Evolutionary conservation across 1,284 basidiomycete genomes (phyloP), one percentile per base, ranked within the genome.

Genomic region (Ustanciosporium gigantosporum): DNA sequence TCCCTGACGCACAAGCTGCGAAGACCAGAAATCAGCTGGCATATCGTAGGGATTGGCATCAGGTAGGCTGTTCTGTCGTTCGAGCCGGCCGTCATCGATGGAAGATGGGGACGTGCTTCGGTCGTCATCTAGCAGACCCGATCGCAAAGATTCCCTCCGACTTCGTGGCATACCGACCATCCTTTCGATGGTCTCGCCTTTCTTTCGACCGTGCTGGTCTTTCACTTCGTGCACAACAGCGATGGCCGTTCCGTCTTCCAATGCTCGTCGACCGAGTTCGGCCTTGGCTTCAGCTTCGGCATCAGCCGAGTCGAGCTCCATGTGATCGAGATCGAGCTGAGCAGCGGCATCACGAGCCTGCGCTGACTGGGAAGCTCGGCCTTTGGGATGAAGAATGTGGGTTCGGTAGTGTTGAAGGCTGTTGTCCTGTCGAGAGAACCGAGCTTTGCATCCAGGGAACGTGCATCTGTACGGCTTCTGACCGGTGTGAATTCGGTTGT

Each of bases 401-500:
- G 75, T 77, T 19, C 74, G 68, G 48, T 75, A 77, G 43, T 77
- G 75, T 25, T 76, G 74, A 36, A 77, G 16, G 37, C 73, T 73
- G 51, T 77, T 77, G 53, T 77, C 75, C 47, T 77, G 74, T 3
- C 75, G 66, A 3, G 75, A 77, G 51, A 77, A 77, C 36, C 69
- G 66, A 5, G 75, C 75, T 31, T 73, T 68, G 57, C 75, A 77
- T 13, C 70, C 73, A 1, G 75, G 75, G 46, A 74, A 77, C 16
- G 74, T 72, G 56, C 75, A 77, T 5, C 66, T 59, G 35, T 76
- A 75, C 2, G 74, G 73, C 31, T 73, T 70, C 45, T 67, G 66
- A 20, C 70, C 73, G 7, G 89, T 90, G 79, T 91, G 89, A 11
- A 90, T 76, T 17, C 88, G 82, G 20, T 86, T 83, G 76, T 91